These are phyloP conservation scores for Castanospermum australe DNA, from an alignment of 306 rosid genomes.

Conservation along the genomic window DNA sequence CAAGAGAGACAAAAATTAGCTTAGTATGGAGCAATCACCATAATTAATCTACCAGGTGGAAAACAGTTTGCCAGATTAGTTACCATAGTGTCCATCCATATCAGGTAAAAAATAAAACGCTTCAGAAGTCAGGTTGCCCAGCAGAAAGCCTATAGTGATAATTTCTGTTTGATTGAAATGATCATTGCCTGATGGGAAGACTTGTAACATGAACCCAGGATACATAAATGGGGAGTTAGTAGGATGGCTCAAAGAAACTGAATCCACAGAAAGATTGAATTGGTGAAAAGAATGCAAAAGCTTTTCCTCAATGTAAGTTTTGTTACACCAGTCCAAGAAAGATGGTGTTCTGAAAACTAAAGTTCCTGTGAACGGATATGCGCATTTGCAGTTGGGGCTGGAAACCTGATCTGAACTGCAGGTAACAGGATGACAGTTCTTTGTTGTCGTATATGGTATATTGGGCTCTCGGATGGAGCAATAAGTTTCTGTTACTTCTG, in stretches of 20 bases:
- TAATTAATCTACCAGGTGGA: neutral
- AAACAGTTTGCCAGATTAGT: slow-evolving; percentile 7
- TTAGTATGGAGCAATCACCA: neutral
- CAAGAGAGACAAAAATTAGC: neutral
- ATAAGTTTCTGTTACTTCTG: neutral
- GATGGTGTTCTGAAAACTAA: slow-evolving; percentile 39
- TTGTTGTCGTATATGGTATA: neutral
- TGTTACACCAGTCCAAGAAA: slow-evolving; percentile 25
- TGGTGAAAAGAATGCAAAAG: neutral
- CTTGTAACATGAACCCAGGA: slow-evolving; percentile 2
- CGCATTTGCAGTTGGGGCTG: slow-evolving; percentile 53
- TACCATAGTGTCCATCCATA: neutral
- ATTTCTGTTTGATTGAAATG: slow-evolving; percentile 34
- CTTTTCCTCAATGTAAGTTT: neutral
- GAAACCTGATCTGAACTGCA: slow-evolving; percentile 21
- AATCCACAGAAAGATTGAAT: slow-evolving; percentile 17
- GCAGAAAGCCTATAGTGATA: slow-evolving; percentile 16
- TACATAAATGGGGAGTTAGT: neutral
- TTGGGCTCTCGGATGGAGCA: slow-evolving; percentile 8
- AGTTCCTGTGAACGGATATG: slow-evolving; percentile 43
- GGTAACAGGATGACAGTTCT: neutral
- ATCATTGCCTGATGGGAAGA: slow-evolving; percentile 39
- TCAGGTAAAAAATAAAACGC: slow-evolving; percentile 25
- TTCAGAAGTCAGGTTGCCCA: slow-evolving; percentile 36
- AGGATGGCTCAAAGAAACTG: slow-evolving; percentile 23